These are phyloP conservation scores for Pythium dissimile DNA, from an alignment of 352 stramenopile species.

Conservation along the genomic window DNA sequence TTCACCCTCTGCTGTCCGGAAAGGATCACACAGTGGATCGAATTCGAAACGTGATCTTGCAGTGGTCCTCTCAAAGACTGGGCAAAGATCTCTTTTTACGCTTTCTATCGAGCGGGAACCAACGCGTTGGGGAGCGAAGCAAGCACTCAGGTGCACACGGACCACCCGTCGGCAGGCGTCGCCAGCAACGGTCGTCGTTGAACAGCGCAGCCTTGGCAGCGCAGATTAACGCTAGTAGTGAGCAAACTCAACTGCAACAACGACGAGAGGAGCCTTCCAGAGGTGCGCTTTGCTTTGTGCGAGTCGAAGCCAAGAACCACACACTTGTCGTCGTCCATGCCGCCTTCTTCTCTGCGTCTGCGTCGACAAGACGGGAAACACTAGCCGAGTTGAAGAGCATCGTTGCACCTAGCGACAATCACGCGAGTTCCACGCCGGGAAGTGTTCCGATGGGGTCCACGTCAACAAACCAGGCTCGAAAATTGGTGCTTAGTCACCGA, in stretches of 20 bases:
- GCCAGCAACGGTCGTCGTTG: slow-evolving; percentile 27
- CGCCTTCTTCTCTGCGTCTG: slow-evolving; percentile 81
- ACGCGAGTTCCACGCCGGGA: background rate
- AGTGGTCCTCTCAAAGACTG: slow-evolving; percentile 78
- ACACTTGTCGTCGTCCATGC: slow-evolving; percentile 76
- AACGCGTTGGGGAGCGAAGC: slow-evolving; percentile 1
- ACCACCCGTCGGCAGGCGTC: slow-evolving; percentile 13
- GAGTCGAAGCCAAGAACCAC: slow-evolving; percentile 77
- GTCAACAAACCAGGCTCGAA: slow-evolving; percentile 9
- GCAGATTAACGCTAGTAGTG: slow-evolving; percentile 31
- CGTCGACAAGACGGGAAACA: slow-evolving; percentile 57
- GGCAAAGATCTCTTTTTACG: slow-evolving; percentile 79
- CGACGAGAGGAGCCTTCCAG: slow-evolving; percentile 16
- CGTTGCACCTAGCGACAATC: slow-evolving; percentile 40
- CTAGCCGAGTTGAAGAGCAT: slow-evolving; percentile 73
- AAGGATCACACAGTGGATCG: slow-evolving; percentile 57
- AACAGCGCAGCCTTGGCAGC: slow-evolving; percentile 33
- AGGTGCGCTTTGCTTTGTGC: slow-evolving; percentile 76
- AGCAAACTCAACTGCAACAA: slow-evolving; percentile 13
- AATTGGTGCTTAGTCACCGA: slow-evolving; percentile 63
- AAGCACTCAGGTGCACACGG: no score
- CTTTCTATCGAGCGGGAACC: slow-evolving; percentile 36
- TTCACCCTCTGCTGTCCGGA: slow-evolving; percentile 30
- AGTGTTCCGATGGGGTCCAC: slow-evolving; percentile 6
- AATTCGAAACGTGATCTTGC: slow-evolving; percentile 50